phyloP scores from a whole-genome alignment of 2,329 filamentous ascomycete species.

The Alternaria ventricosa region DNA sequence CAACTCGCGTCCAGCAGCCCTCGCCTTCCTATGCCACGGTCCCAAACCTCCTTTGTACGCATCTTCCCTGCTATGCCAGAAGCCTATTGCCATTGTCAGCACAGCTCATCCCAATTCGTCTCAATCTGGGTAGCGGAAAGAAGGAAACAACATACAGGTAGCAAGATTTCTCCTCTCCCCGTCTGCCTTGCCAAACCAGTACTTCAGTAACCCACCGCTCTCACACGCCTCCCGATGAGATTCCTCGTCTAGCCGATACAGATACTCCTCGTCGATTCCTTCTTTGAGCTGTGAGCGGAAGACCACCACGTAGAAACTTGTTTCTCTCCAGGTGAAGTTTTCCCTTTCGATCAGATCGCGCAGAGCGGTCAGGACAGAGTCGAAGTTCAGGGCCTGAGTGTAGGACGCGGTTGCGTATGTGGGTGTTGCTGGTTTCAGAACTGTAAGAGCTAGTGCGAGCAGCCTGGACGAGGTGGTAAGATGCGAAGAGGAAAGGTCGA shows the following conservation, averaged over 20 bases:
- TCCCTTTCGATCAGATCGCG: conserved; percentile 58
- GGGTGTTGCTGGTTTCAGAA: conserved; percentile 65
- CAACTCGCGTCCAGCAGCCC: conserved; percentile 56
- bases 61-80: conserved; percentile 67
- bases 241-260: conserved; percentile 76
- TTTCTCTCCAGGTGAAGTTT: conserved; percentile 62
- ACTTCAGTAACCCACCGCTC: conserved; percentile 85
- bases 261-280: conserved; percentile 69
- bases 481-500: conserved; percentile 66
- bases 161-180: conserved; percentile 76
- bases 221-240: conserved; percentile 81
- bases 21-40: conserved; percentile 63
- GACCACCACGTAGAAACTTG: conserved; percentile 80
- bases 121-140: background rate
- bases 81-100: conserved; percentile 57
- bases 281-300: conserved; percentile 78
- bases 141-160: conserved; percentile 60
- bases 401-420: conserved; percentile 83
- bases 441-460: conserved; percentile 73
- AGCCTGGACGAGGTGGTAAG: conserved; percentile 71
- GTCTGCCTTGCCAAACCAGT: conserved; percentile 86
- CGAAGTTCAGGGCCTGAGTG: conserved; percentile 78
- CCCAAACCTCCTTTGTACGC: conserved; percentile 65
- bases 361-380: conserved; percentile 65
- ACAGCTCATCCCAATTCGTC: background rate